These are phyloP conservation scores for Penicillium antarcticum DNA, from an alignment of 495 filamentous ascomycete species.

Conservation along the genomic window DNA sequence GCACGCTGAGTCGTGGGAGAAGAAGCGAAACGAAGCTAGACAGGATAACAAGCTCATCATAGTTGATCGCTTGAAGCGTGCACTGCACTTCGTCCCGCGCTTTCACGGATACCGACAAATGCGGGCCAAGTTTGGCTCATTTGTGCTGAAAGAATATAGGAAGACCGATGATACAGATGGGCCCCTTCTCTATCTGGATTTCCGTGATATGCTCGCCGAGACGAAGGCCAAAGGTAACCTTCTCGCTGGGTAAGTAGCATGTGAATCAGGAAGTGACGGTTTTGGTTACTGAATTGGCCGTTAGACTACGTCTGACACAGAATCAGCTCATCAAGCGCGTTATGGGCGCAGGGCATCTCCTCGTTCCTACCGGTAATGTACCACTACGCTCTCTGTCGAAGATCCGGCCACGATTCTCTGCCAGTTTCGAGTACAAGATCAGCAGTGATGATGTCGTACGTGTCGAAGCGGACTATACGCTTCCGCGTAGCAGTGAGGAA, in stretches of 20 bases:
- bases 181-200: not conserved
- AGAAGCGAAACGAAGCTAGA: not conserved
- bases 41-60: not conserved
- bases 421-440: slow-evolving; percentile 41
- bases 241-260: not conserved
- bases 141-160: not conserved
- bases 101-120: not conserved
- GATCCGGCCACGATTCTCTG: slow-evolving; percentile 32
- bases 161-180: not conserved
- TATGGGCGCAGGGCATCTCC: slow-evolving; percentile 34
- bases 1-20: not conserved
- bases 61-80: not conserved
- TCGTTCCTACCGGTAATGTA: slow-evolving; percentile 45
- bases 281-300: not conserved
- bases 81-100: not conserved
- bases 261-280: not conserved
- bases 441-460: slow-evolving; percentile 24
- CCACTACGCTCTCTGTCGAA: slow-evolving; percentile 17
- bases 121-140: slow-evolving; percentile 3
- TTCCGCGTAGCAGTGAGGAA: slow-evolving; percentile 15
- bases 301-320: slow-evolving; percentile 23
- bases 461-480: slow-evolving; percentile 36
- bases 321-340: slow-evolving; percentile 23
- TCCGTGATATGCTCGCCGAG: not conserved
- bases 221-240: not conserved